These are phyloP conservation scores for Pseudogymnoascus sp. DNA, from an alignment of 2,329 filamentous ascomycete species.

Conservation along the genomic window DNA sequence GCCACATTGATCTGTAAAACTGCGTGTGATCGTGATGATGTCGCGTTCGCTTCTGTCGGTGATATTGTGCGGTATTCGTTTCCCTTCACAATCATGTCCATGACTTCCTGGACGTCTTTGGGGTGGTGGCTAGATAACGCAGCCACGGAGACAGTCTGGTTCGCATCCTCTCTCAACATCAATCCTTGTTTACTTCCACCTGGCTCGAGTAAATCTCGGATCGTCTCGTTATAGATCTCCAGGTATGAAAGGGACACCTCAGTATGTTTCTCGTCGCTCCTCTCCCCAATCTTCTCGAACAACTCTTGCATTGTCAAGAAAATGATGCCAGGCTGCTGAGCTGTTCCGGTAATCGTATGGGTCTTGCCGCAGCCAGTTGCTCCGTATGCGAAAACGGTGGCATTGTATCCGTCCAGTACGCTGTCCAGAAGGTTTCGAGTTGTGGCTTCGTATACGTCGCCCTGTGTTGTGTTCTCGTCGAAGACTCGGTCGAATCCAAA, in stretches of 20 bases:
- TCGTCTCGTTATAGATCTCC: conserved; percentile 99
- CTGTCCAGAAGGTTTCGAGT: conserved; percentile 86
- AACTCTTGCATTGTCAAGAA: conserved; percentile 98
- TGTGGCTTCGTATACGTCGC: conserved; percentile 90
- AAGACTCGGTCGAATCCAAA: conserved; percentile 97
- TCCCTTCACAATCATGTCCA: conserved; percentile 97
- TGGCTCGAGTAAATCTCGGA: conserved; percentile 86
- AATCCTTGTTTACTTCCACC: conserved; percentile 66
- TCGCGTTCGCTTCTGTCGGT: conserved; percentile 93
- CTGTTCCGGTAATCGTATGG: conserved; percentile 89
- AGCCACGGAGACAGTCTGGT: conserved; percentile 84
- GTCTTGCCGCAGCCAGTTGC: conserved; percentile 98
- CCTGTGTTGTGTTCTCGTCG: conserved; percentile 87
- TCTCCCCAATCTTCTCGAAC: conserved; percentile 89
- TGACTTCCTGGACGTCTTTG: conserved; percentile 87
- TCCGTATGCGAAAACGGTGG: conserved; percentile 96
- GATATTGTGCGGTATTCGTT: conserved; percentile 95
- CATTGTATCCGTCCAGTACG: conserved; percentile 95
- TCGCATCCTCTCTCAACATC: conserved; percentile 90
- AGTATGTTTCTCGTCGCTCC: conserved; percentile 76
- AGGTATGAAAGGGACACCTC: conserved; percentile 91
- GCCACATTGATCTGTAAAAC: conserved; percentile 96
- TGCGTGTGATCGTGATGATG: conserved; percentile 92
- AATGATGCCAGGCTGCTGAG: conserved; percentile 92
- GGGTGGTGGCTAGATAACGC: conserved; percentile 89